A percentile compares a stretch with the other conserved stretches of the same genome.
These are phyloP conservation scores for Mycocentrospora acerina DNA, from an alignment of 2,329 filamentous ascomycete species.

Conservation along the genomic window DNA sequence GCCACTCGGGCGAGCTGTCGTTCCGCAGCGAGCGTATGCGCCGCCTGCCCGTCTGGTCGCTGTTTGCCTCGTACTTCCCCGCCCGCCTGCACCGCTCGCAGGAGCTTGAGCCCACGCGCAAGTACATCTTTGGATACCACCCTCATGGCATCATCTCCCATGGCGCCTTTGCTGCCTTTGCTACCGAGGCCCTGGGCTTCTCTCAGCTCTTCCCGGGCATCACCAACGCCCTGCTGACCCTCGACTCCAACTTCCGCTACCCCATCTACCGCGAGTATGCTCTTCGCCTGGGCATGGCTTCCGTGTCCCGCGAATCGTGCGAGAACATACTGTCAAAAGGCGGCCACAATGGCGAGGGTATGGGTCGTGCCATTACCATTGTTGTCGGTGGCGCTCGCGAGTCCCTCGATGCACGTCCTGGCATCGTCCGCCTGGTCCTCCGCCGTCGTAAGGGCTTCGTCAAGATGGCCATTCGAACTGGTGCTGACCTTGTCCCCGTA, in stretches of 20 bases:
- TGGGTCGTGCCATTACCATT: slow-evolving; percentile 95
- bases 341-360: slow-evolving; percentile 74
- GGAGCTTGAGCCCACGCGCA: slow-evolving; percentile 74
- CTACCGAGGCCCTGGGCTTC: slow-evolving; percentile 86
- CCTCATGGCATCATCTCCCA: slow-evolving; percentile 97
- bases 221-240: slow-evolving; percentile 86
- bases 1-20: slow-evolving; percentile 71
- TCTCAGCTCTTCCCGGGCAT: slow-evolving; percentile 88
- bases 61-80: slow-evolving; percentile 92
- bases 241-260: slow-evolving; percentile 94
- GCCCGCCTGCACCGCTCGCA: slow-evolving; percentile 83
- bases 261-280: slow-evolving; percentile 94
- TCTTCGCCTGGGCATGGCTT: slow-evolving; percentile 82
- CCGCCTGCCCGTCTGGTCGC: slow-evolving; percentile 74
- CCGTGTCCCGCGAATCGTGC: slow-evolving; percentile 88
- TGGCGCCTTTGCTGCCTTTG: slow-evolving; percentile 91
- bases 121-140: slow-evolving; percentile 97
- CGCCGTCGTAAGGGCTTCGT: slow-evolving; percentile 87
- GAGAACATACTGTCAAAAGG: slow-evolving; percentile 83
- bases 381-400: slow-evolving; percentile 92
- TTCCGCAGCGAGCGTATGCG: slow-evolving; percentile 76
- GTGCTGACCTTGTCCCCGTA: slow-evolving; percentile 92
- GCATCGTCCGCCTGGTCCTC: slow-evolving; percentile 74
- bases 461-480: slow-evolving; percentile 86
- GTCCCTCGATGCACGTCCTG: slow-evolving; percentile 83